Conservation (phyloP, 2,329 filamentous ascomycete genomes). For the Hyphodiscus sp. region DNA sequence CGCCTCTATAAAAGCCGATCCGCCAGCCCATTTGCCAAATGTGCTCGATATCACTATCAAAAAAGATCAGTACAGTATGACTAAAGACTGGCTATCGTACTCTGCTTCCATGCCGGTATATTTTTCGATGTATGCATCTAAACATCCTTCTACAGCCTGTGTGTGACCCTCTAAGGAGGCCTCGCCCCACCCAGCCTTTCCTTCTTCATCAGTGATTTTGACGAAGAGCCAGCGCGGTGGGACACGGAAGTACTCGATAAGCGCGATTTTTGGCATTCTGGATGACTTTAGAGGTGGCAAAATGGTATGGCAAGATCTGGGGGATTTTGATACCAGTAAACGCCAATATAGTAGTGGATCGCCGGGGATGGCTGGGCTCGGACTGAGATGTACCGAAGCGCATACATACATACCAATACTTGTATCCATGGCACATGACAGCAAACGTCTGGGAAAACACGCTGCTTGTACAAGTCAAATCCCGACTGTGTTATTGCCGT, state of each 20-base stretch:
- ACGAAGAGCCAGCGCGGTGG: constrained; percentile 73
- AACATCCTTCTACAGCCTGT: constrained; percentile 65
- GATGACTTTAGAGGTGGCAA: not conserved
- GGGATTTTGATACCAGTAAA: not conserved
- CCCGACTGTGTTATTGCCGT: too few species aligned
- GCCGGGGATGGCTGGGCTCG: not conserved
- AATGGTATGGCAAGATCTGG: not conserved
- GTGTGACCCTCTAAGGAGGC: constrained; percentile 69
- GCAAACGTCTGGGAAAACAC: too few species aligned
- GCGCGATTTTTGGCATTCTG: constrained; percentile 55
- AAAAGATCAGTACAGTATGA: not conserved
- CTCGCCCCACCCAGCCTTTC: constrained; percentile 65
- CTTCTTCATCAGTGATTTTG: constrained; percentile 63
- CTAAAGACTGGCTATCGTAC: constrained; percentile 36
- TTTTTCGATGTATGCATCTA: constrained; percentile 58
- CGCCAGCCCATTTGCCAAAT: constrained; percentile 73
- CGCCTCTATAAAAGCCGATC: constrained; percentile 68
- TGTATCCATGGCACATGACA: too few species aligned
- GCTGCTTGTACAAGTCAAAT: too few species aligned
- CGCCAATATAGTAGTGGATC: too few species aligned
- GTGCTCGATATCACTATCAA: constrained; percentile 64
- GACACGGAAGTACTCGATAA: constrained; percentile 68
- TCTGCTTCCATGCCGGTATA: constrained; percentile 65
- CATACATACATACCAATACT: too few species aligned
- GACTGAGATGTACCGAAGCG: constrained; percentile 34